Percentiles rank a stretch among this genome's conserved stretches.
Evolutionary conservation across 257 asterid species (phyloP).

Genomic region (Hygrophila difformis): DNA sequence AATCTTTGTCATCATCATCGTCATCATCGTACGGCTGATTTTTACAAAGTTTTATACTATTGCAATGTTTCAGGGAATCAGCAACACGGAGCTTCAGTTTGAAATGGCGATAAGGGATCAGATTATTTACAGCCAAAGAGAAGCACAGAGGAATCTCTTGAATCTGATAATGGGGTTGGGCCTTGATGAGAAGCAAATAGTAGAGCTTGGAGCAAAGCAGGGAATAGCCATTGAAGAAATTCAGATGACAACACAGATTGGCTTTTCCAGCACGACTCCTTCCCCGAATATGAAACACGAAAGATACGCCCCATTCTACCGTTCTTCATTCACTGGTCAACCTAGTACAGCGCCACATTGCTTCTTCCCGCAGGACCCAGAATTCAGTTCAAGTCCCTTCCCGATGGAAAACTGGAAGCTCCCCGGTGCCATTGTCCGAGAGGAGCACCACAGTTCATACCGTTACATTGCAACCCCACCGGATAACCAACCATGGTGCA

Average conservation of each 20-base stretch:
- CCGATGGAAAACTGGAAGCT: constrained; percentile 28
- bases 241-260: constrained; percentile 30
- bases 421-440: constrained; percentile 31
- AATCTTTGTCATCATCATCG: too few species aligned
- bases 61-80: constrained; percentile 55
- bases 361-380: constrained; percentile 37
- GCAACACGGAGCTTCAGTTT: constrained; percentile 84
- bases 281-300: constrained; percentile 28
- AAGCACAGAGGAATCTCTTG: constrained; percentile 72
- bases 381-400: constrained; percentile 27
- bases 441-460: constrained; percentile 46
- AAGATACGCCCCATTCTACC: constrained; percentile 18
- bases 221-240: constrained; percentile 63
- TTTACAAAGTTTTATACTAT: background rate
- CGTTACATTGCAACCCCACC: constrained; percentile 40
- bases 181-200: constrained; percentile 68
- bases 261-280: constrained; percentile 25
- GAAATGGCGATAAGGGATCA: constrained; percentile 97
- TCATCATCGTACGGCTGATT: too few species aligned
- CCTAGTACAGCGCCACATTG: constrained; percentile 25
- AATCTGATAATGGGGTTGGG: constrained; percentile 66
- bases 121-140: constrained; percentile 72
- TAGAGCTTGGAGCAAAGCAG: constrained; percentile 56
- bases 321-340: constrained; percentile 20
- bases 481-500: constrained; percentile 32